Base-by-base conservation (phyloP, 75 land plant species). In the Picea sitchensis region DNA sequence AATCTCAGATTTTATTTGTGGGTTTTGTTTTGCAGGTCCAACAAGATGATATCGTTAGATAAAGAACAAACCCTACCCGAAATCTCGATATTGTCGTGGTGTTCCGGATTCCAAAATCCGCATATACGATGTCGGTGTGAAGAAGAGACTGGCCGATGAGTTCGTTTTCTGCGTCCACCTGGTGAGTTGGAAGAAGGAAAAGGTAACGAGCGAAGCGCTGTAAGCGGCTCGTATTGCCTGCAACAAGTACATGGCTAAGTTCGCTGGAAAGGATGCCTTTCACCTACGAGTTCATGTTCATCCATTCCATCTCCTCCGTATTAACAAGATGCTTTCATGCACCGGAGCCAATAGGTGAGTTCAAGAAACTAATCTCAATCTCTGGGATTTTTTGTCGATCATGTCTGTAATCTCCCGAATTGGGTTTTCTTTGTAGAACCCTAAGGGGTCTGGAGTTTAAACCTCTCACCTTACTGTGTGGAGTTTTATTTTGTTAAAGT, bases 271-370 rank as follows among this genome's bases (percentile, higher is more conserved):
- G 86, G 90, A 88, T 59, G 89, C 90, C 3, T 88, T 88, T 83
- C 90, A 88, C 81, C 89, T 88, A 5, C 79, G 90, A 21, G 90
- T 88, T 12, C 75, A 89, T 38, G 89, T 88, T 57, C 90, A 88
- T 73, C 90, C 90, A 2, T 88, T 88, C 89, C 90, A 88, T 71
- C 89, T 88, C 21, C 86, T 88, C 31, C 90, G 90, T 61, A 88
- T 88, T 86, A 88, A 88, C 84, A 88, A 88, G 83, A 88, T 88
- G 90, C 90, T 88, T 84, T 88, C 90, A 32, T 88, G 90, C 61
- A 83, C 89, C 78, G 90, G 89, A 61, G 90, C 90, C 72, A 86
- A 88, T 87, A 84, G 83, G 83, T 81, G 2, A 13, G 31, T 21
- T 78, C 2, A 36, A 36, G 38, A 1, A 36, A 36, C 38, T 36